These are phyloP conservation scores for Hibiscus trionum DNA, from an alignment of 345 rosid genomes.

Conservation along the genomic window DNA sequence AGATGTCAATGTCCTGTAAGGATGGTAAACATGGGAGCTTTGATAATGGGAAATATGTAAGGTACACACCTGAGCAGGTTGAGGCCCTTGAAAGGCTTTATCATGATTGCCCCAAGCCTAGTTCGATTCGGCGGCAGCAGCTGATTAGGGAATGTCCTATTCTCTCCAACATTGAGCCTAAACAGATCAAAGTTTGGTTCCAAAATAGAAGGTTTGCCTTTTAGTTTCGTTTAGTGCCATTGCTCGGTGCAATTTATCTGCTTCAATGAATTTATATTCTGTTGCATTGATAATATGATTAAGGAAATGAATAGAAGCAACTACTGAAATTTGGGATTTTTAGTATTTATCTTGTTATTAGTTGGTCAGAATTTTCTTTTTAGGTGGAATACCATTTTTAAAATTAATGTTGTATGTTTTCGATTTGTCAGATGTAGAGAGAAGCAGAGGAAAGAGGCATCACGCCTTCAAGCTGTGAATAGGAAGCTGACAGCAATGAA, in stretches of 20 bases:
- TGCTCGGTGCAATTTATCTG: background rate
- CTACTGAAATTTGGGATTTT: background rate
- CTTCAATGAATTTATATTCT: background rate
- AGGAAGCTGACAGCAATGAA: conserved; percentile 95
- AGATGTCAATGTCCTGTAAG: conserved; percentile 90
- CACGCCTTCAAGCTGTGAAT: conserved; percentile 97
- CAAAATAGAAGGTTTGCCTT: conserved; percentile 81
- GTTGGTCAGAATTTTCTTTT: background rate
- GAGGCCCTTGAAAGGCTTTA: conserved; percentile 99
- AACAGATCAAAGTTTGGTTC: conserved; percentile 99
- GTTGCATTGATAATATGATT: background rate
- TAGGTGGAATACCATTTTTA: background rate
- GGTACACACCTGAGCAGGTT: conserved; percentile 99
- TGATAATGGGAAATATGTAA: conserved; percentile 96
- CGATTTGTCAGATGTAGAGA: conserved; percentile 74
- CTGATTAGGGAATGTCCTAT: conserved; percentile 96
- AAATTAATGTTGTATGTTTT: conserved; percentile 4
- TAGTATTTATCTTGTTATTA: background rate
- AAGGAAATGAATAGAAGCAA: background rate
- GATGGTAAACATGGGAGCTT: conserved; percentile 69
- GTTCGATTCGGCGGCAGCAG: conserved; percentile 98
- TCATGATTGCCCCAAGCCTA: conserved; percentile 98
- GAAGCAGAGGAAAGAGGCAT: conserved; percentile 98
- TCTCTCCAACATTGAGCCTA: conserved; percentile 97
- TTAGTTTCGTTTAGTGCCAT: background rate